phyloP scores from a whole-genome alignment of 371 early-diverging fungal species.

The Mortierella sp. region DNA sequence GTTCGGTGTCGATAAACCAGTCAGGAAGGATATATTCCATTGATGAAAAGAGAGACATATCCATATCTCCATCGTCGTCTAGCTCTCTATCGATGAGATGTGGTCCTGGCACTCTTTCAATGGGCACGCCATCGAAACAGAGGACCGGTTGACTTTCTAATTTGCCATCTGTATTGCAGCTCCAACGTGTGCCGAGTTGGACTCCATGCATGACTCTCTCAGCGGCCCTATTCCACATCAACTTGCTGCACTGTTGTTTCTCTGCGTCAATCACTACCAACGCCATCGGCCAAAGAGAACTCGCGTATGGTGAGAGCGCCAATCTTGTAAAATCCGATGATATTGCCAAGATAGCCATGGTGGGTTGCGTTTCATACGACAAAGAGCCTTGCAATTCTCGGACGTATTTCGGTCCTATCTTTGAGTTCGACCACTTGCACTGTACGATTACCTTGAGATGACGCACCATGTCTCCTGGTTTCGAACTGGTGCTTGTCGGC shows the following conservation, averaged over 20 bases:
- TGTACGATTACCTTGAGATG: slow-evolving; percentile 56
- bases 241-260: slow-evolving; percentile 21
- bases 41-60: background rate
- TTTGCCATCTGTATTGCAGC: background rate
- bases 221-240: slow-evolving; percentile 55
- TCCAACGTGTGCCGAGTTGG: slow-evolving; percentile 30
- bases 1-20: slow-evolving; percentile 22
- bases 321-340: slow-evolving; percentile 43
- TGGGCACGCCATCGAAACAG: slow-evolving; percentile 29
- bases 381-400: slow-evolving; percentile 53
- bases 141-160: slow-evolving; percentile 28
- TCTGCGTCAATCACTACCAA: slow-evolving; percentile 45
- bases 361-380: slow-evolving; percentile 51
- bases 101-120: slow-evolving; percentile 42
- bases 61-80: background rate
- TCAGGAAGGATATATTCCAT: slow-evolving; percentile 7
- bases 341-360: slow-evolving; percentile 46
- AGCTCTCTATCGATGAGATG: slow-evolving; percentile 16
- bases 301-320: slow-evolving; percentile 32
- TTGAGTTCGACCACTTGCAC: slow-evolving; percentile 34
- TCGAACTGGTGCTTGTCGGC: slow-evolving; percentile 34
- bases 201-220: slow-evolving; percentile 54
- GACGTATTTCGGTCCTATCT: slow-evolving; percentile 44
- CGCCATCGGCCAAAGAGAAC: slow-evolving; percentile 55
- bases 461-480: slow-evolving; percentile 40